Conservation (phyloP, 73 alveolate genomes). For the Paraurostyla sp. region DNA sequence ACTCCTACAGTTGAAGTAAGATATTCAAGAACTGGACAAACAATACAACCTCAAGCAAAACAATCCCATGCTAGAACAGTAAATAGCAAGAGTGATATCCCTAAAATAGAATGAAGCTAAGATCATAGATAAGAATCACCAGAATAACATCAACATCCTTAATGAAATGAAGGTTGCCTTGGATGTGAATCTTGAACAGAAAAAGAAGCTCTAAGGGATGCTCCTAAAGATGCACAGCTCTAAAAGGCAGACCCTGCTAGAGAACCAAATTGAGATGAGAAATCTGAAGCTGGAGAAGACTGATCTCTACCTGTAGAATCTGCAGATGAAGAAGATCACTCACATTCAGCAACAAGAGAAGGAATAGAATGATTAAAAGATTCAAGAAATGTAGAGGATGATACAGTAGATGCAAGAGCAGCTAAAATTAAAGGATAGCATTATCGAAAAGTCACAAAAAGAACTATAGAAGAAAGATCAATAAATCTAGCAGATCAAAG, state of each 20-base stretch:
- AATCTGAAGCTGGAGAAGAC: conserved; percentile 32
- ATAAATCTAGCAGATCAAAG: neutral
- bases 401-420: conserved; percentile 1
- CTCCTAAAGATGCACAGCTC: conserved; percentile 40
- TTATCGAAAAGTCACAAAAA: conserved; percentile 12
- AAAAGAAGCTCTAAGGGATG: conserved; percentile 8
- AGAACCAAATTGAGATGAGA: conserved; percentile 41
- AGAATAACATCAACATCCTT: conserved; percentile 34
- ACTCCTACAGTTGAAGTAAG: neutral
- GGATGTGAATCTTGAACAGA: conserved; percentile 19
- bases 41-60: neutral
- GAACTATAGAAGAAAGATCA: neutral
- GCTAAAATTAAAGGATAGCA: conserved; percentile 6
- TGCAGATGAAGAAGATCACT: conserved; percentile 36
- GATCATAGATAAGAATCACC: conserved; percentile 20
- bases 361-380: neutral
- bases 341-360: conserved; percentile 6
- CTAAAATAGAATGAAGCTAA: neutral
- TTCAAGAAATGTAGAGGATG: conserved; percentile 14
- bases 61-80: neutral
- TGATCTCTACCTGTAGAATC: conserved; percentile 17
- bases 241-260: conserved; percentile 2
- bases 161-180: conserved; percentile 43
- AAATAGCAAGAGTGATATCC: neutral
- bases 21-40: conserved; percentile 1